Evolutionary conservation across 2,329 filamentous ascomycete species (phyloP), one percentile per base, ranked within the genome.

Genomic region (Pestalotiopsis sp.): DNA sequence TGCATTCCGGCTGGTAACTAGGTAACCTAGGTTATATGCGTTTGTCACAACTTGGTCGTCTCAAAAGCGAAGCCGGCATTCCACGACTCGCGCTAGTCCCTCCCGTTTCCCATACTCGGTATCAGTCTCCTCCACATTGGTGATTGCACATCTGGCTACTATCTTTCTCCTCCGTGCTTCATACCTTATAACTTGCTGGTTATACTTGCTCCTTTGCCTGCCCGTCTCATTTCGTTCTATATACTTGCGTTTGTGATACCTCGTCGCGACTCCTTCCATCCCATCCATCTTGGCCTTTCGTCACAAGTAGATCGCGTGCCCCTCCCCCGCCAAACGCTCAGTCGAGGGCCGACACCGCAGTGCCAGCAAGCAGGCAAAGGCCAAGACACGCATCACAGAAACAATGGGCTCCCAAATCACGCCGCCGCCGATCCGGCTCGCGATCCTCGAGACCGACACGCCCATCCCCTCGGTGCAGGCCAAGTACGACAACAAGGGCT

Each of bases 401-500:
- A 70, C 55, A 64, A 77, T 77, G 75, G 75, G 74, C 64, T 81
- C 78, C 66, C 70, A 68, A 70, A 67, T 69, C 48, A 30, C 69
- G 58, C 71, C 75, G 48, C 68, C 73, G n/a, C 87, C 88, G 38
- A 81, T 95, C 72, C 91, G 92, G 67, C 91, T 98, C 79, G 94
- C 94, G 60, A 87, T 98, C 73, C 89, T 98, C 72, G 93, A 97
- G 84, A 91, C 92, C 83, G 95, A 97, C 80, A 92, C 88, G 1
- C 94, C 94, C 1, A 84, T 92, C 63, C 86, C 89, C 1, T 80
- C 86, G 57, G 88, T 91, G 48, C 82, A 87, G 66, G 85, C 85
- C 66, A 88, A 88, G 74, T 94, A 92, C 79, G 30, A 61, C 58
- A 61, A 61, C 35, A 88, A 89, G 64, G 85, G 85, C 69, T 98